Evolutionary conservation across 345 rosid genomes (phyloP), one percentile per base, ranked within the genome.

Genomic region (Eucalyptus microcorys): DNA sequence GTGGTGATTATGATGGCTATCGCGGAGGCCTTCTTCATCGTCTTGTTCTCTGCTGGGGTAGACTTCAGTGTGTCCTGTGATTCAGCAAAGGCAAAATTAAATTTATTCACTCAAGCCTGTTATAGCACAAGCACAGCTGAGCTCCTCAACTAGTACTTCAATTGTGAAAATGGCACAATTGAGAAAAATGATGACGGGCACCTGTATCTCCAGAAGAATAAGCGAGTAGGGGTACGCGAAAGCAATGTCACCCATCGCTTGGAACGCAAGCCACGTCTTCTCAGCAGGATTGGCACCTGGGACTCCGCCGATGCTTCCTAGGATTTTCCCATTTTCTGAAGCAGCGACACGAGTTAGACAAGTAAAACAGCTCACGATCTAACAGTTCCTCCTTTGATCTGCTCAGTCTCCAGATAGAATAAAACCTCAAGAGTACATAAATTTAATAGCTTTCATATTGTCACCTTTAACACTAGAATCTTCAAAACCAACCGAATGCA

Each of bases 151-250:
- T 34, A 49, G 32, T 49, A 37, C 24, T 86, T 50, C 37, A 24
- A 19, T 32, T 24, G 27, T 48, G 43, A 42, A 10, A 5, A 66
- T 61, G 37, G 7, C 4, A 40, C 17, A 26, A 53, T 49, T 40
- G 16, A 80, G 86, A 34, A 15, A 79, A 22, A 13, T 61, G 50
- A 22, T 49, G 84, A 87, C 45, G 61, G 37, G 53, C 30, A 93
- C 97, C 96, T 96, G 96, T 80, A 96, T 96, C 89, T 96, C 96
- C 19, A 96, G 91, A 57, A 95, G 92, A 88, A 96, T 92, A 12
- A 93, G 76, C 19, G 96, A 52, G 89, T 93, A 95, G 5, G 96
- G 96, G 90, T 95, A 96, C 5, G 94, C 94, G 64, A 93, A 95
- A 61, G 95, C 97, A 90, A 96, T 92, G 91, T 96, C 94, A 4